Evolutionary conservation across 371 early-diverging fungal genomes (phyloP).

Genomic region (Apophysomyces ossiformis): DNA sequence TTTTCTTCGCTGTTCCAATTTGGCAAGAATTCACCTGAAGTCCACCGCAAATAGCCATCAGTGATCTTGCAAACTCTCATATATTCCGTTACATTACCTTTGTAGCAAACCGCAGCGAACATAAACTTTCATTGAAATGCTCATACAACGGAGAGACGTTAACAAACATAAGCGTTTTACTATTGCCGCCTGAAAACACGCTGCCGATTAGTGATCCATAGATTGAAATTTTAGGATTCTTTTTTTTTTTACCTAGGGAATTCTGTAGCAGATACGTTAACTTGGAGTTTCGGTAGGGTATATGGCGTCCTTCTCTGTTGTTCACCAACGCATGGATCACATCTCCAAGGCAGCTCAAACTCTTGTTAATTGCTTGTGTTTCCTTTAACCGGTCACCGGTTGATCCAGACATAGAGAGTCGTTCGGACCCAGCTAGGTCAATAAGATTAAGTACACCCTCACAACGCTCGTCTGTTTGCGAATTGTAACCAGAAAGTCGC

Average conservation of each 20-base stretch:
- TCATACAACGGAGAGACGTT: constrained; percentile 85
- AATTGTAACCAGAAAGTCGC: constrained; percentile 76
- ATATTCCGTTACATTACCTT: constrained; percentile 66
- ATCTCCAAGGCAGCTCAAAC: constrained; percentile 90
- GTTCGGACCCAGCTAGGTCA: constrained; percentile 98
- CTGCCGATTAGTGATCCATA: too few relatives aligned
- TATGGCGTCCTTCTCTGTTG: constrained; percentile 75
- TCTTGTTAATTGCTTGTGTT: constrained; percentile 97
- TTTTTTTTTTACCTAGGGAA: constrained; percentile 62
- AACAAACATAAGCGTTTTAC: constrained; percentile 99
- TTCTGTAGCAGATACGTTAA: constrained; percentile 94
- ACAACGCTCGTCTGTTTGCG: constrained; percentile 68
- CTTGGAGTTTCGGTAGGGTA: constrained; percentile 98
- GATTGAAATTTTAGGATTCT: too few relatives aligned
- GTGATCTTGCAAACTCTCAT: neutral
- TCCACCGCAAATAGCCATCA: neutral
- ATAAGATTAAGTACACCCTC: constrained; percentile 89
- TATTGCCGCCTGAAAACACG: constrained; percentile 74
- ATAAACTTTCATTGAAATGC: constrained; percentile 87
- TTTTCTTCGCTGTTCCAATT: constrained; percentile 66
- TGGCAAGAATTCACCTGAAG: constrained; percentile 65
- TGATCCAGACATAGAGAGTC: constrained; percentile 86
- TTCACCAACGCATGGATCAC: constrained; percentile 93
- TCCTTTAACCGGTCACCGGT: constrained; percentile 94
- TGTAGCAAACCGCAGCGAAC: constrained; percentile 95